These are phyloP conservation scores for Solanum arcanum DNA, from an alignment of 257 asterid species.

Conservation along the genomic window DNA sequence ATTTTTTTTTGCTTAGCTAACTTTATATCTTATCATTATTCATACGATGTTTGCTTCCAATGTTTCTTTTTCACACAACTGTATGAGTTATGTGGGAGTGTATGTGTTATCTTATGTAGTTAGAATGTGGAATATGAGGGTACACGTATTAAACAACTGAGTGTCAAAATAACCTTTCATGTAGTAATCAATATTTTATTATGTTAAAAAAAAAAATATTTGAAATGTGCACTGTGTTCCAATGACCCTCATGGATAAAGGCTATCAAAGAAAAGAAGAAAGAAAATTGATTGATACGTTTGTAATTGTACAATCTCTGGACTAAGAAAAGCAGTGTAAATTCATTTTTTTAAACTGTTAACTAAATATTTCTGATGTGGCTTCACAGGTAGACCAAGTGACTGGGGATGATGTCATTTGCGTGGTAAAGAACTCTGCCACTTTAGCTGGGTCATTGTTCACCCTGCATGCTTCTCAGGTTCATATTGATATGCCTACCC, in stretches of 20 bases:
- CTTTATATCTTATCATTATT: background rate
- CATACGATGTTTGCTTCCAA: background rate
- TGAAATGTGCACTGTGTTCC: background rate
- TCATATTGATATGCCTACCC: constrained; percentile 75
- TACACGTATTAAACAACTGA: background rate
- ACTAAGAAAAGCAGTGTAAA: background rate
- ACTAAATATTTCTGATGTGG: background rate
- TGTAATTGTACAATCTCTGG: background rate
- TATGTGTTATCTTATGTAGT: background rate
- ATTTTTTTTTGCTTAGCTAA: background rate
- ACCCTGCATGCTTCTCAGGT: constrained; percentile 70
- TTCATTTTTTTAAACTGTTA: background rate
- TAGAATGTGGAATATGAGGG: background rate
- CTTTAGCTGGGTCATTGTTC: constrained; percentile 73
- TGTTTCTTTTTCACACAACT: background rate
- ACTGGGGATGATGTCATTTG: constrained; percentile 78
- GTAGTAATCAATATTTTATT: background rate
- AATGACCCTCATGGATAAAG: background rate
- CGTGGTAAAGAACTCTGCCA: constrained; percentile 69
- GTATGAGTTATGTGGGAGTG: background rate
- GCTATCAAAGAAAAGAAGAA: background rate
- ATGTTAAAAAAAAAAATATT: background rate
- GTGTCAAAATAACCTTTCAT: background rate
- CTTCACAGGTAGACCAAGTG: constrained; percentile 58
- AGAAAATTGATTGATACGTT: background rate